Percentiles rank a stretch among this genome's conserved stretches.
Evolutionary conservation across 2,329 filamentous ascomycete genomes (phyloP).

Genomic region (Epichloe festucae): DNA sequence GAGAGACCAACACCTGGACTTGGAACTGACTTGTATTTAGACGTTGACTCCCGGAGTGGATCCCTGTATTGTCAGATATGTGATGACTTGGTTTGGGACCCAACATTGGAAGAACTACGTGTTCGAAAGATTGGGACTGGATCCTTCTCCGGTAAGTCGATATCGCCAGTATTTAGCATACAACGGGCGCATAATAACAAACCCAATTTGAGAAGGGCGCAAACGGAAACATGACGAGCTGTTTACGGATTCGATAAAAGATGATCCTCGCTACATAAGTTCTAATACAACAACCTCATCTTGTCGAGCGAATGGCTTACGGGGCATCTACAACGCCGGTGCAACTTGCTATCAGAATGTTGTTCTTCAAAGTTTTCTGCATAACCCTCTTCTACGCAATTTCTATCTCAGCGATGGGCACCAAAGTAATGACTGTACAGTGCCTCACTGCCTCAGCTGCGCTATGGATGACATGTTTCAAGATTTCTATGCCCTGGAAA

Average conservation of each 20-base stretch:
- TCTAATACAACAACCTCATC: conserved; percentile 67
- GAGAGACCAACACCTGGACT: background rate
- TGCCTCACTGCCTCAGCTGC: conserved; percentile 51
- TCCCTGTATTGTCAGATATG: conserved; percentile 71
- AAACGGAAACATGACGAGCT: conserved; percentile 68
- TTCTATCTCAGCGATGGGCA: conserved; percentile 91
- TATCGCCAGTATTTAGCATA: background rate
- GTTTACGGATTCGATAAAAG: conserved; percentile 48
- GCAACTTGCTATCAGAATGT: conserved; percentile 98
- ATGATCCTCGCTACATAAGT: conserved; percentile 65
- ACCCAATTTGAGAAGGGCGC: conserved; percentile 31
- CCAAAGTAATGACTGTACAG: conserved; percentile 58
- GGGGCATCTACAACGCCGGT: conserved; percentile 95
- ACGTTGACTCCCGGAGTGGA: conserved; percentile 65
- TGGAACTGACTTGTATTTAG: conserved; percentile 30
- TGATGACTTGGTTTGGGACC: conserved; percentile 72
- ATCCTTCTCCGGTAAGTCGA: conserved; percentile 43
- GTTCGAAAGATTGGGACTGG: conserved; percentile 56
- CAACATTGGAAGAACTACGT: conserved; percentile 63
- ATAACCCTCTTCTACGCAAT: conserved; percentile 82
- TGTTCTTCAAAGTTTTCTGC: conserved; percentile 82
- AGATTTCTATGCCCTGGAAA: conserved; percentile 58
- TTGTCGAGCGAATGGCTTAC: conserved; percentile 75
- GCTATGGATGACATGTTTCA: conserved; percentile 64
- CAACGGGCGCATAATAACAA: background rate